phyloP scores from a whole-genome alignment of 495 filamentous ascomycete species.

The Hamigera avellanea region DNA sequence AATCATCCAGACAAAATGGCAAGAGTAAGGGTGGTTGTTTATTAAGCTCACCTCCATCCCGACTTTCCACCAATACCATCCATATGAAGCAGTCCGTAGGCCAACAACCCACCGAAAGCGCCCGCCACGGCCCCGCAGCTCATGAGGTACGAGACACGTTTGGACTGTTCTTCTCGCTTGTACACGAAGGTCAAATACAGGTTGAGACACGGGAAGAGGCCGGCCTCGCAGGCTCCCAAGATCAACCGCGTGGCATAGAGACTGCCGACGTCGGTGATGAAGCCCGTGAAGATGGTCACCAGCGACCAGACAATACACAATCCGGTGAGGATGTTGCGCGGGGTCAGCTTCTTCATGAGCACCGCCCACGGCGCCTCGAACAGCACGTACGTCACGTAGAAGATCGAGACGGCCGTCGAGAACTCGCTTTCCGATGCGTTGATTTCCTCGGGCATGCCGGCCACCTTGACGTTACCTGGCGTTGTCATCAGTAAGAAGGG shows the following conservation, averaged over 20 bases:
- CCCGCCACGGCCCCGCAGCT: slow-evolving; percentile 32
- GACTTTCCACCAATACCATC: slow-evolving; percentile 29
- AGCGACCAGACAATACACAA: slow-evolving; percentile 39
- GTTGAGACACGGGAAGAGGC: slow-evolving; percentile 55
- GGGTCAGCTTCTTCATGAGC: slow-evolving; percentile 35
- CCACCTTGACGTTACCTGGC: slow-evolving; percentile 35
- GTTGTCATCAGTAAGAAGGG: no score
- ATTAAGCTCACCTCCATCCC: slow-evolving; percentile 28
- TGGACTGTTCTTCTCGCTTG: slow-evolving; percentile 32
- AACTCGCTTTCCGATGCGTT: slow-evolving; percentile 29
- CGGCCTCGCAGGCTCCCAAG: slow-evolving; percentile 52
- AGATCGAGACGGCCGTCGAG: slow-evolving; percentile 37
- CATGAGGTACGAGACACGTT: slow-evolving; percentile 30
- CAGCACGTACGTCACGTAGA: slow-evolving; percentile 39
- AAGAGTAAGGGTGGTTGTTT: not conserved
- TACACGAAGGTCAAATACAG: slow-evolving; percentile 42
- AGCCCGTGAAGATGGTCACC: slow-evolving; percentile 41
- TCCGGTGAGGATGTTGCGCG: slow-evolving; percentile 26
- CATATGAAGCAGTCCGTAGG: slow-evolving; percentile 34
- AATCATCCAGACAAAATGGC: not conserved
- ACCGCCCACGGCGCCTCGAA: slow-evolving; percentile 34
- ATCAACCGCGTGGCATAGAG: slow-evolving; percentile 48
- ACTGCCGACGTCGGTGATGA: slow-evolving; percentile 33
- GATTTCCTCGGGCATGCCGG: slow-evolving; percentile 33
- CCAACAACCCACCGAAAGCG: slow-evolving; percentile 33